Evolutionary conservation across 768 basidiomycete genomes (phyloP), one percentile per base, ranked within the genome.

Genomic region (Udeniomyces megalosporus): DNA sequence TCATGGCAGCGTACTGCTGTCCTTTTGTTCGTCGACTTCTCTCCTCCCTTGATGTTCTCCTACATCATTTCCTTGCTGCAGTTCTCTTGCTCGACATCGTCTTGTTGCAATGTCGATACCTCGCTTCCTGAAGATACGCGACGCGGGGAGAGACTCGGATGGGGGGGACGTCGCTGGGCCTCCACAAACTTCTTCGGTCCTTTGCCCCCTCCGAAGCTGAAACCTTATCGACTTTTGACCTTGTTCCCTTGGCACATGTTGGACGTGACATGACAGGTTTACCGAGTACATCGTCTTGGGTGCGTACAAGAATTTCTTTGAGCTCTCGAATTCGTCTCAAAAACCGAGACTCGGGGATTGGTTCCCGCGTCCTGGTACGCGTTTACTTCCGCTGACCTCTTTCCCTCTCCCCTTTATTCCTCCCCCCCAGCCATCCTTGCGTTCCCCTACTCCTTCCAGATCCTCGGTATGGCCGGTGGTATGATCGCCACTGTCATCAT

Each of bases 261-360:
- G n/a, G n/a, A n/a, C n/a, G n/a, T n/a, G 38, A 42, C 38, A 42
- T 50, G n/a, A n/a, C 51, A 44, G 50, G 4, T 50, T 53, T 54
- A 66, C 62, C 28, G 67, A 69, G 49, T 69, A 67, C 45, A 60
- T 69, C 45, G 68, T 69, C 3, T 38, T 69, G 35, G 68, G 61
- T 47, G 34, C 17, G 52, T 31, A 24, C 6, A 15, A 47, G 7
- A 22, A 26, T 17, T 28, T 11, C 26, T 10, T 15, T 32, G 31
- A 15, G 38, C 22, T 57, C 45, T 22, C n/a, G 22, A 38, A 6
- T 3, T 8, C 29, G 24, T 26, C 38, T 34, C 11, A 10, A 20
- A n/a, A 29, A 45, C 53, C 35, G 53, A 54, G n/a, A n/a, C n/a
- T n/a, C n/a, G n/a, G n/a, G n/a, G n/a, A n/a, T n/a, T n/a, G n/a